phyloP scores from a whole-genome alignment of 1,284 basidiomycete genomes.

The Cryptococcus neoformans region DNA sequence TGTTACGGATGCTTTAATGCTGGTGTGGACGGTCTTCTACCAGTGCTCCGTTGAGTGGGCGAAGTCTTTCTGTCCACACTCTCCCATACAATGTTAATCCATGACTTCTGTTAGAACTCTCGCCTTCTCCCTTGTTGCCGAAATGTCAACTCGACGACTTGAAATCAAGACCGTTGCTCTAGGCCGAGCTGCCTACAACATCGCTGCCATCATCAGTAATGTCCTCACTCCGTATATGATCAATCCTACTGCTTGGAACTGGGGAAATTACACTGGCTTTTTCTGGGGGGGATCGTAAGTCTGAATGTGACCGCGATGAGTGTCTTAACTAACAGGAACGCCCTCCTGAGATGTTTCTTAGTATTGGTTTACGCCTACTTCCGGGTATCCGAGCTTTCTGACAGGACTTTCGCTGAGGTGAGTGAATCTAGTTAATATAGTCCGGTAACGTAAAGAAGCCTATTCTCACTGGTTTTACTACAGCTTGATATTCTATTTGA shows the following conservation, averaged over 20 bases:
- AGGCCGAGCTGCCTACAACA: slow-evolving; percentile 43
- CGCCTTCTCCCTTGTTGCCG: slow-evolving; percentile 24
- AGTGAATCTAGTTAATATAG: not conserved
- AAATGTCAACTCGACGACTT: slow-evolving; percentile 53
- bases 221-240: too few species aligned
- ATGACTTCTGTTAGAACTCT: slow-evolving; percentile 33
- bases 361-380: slow-evolving; percentile 48
- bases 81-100: not conserved
- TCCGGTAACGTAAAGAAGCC: too few species aligned
- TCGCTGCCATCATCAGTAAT: slow-evolving; percentile 51
- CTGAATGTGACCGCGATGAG: too few species aligned
- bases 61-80: too few species aligned
- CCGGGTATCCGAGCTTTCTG: slow-evolving; percentile 49
- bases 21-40: slow-evolving; percentile 46
- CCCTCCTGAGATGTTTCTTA: slow-evolving; percentile 35
- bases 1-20: slow-evolving; percentile 25
- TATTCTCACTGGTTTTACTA: too few species aligned
- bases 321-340: too few species aligned
- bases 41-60: slow-evolving; percentile 45
- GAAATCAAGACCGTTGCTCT: slow-evolving; percentile 37
- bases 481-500: slow-evolving; percentile 50
- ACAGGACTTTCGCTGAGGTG: slow-evolving; percentile 49
- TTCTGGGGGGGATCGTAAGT: slow-evolving; percentile 48
- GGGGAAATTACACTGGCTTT: slow-evolving; percentile 46
- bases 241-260: slow-evolving; percentile 51